Evolutionary conservation across 2,329 filamentous ascomycete genomes (phyloP).

Genomic region (Zasmidium cellare): DNA sequence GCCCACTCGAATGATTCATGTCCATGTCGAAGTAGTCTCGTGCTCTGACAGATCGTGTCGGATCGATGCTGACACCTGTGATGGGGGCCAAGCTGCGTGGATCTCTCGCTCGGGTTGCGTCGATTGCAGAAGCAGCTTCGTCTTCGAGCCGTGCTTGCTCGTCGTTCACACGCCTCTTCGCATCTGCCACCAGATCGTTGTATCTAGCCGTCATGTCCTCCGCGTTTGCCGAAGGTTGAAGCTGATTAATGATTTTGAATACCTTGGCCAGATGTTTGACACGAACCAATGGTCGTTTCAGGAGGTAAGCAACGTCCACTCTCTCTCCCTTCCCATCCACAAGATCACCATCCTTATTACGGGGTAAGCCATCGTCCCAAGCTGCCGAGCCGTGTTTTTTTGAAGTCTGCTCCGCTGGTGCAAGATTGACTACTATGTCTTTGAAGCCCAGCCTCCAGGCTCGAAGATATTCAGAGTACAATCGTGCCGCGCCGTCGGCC

Average conservation of each 20-base stretch:
- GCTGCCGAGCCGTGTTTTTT: conserved; percentile 43
- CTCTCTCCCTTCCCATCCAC: conserved; percentile 72
- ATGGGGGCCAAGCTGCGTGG: conserved; percentile 73
- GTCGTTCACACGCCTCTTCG: conserved; percentile 71
- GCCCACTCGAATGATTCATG: conserved; percentile 82
- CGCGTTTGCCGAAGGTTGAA: conserved; percentile 57
- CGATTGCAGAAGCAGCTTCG: conserved; percentile 80
- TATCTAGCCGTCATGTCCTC: conserved; percentile 63
- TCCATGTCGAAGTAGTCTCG: conserved; percentile 89
- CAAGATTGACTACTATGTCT: conserved; percentile 89
- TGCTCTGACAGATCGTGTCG: conserved; percentile 78
- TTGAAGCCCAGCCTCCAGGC: conserved; percentile 93
- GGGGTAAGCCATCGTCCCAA: conserved; percentile 56
- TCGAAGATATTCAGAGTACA: conserved; percentile 83
- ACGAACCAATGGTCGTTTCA: conserved; percentile 84
- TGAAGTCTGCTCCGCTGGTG: conserved; percentile 64
- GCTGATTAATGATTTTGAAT: conserved; percentile 66
- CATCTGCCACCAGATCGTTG: conserved; percentile 72
- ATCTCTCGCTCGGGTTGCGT: conserved; percentile 77
- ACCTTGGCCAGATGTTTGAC: conserved; percentile 86
- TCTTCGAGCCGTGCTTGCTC: conserved; percentile 75
- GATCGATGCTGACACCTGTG: conserved; percentile 69
- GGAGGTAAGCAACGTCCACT: conserved; percentile 88
- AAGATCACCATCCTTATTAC: conserved; percentile 61
- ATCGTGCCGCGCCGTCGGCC: conserved; percentile 73